Evolutionary conservation across 306 rosid species (phyloP), one percentile per base, ranked within the genome.

Genomic region (Myrica gale): DNA sequence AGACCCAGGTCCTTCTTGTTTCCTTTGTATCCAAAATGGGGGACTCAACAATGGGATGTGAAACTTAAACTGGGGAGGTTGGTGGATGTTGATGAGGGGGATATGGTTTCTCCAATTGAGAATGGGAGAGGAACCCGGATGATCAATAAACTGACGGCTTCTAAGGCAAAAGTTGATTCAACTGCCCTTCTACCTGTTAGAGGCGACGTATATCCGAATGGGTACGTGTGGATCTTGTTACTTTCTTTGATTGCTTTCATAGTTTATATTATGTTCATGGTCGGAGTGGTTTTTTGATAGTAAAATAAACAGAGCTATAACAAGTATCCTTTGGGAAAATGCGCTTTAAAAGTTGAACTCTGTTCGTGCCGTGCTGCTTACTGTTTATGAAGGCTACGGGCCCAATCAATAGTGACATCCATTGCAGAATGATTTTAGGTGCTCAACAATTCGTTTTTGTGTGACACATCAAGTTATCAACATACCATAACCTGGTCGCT

Each of bases 191-290:
- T 92, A 7, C 97, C 96, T 7, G 81, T 92, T 63, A 82, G 83
- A 78, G 97, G 97, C 74, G 87, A 88, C 57, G 80, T 92, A 58
- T 81, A 71, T 84, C 97, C 97, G 70, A 94, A 91, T 77, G 97
- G 97, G 97, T 89, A 83, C 68, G 86, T 41, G 11, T 68, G 5
- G 68, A 77, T 71, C 41, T 73, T 7, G 11, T 73, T 72, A 43
- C 71, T 76, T 74, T 69, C 4, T 61, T 61, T 42, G 46, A 41
- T 80, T 52, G 57, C 15, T 9, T 8, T 4, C 1, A 12, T 21
- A 4, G 46, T 4, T 21, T 7, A 6, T 21, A 21, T 32, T 7
- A 20, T 32, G 45, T 37, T 71, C 42, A 26, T 32, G n/a, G 11
- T 3, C 5, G 60, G 17, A 37, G 47, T 44, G 23, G 51, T 75